Evolutionary conservation across 768 basidiomycete genomes (phyloP).

Genomic region (Lenzites betulinus): DNA sequence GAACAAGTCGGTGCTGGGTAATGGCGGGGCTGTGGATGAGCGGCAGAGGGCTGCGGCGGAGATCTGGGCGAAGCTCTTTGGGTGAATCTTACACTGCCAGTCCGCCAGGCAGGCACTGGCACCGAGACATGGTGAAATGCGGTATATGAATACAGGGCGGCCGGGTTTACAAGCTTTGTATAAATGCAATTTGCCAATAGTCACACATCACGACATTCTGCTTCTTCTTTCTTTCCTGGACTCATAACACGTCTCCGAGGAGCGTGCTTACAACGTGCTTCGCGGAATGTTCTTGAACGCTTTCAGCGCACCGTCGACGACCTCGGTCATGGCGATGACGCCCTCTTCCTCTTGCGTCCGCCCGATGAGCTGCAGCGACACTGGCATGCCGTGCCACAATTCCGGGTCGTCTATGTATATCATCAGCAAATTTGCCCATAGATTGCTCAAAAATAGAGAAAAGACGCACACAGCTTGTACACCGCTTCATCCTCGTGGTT

Average conservation of each 20-base stretch:
- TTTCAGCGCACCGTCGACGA: slow-evolving; percentile 43
- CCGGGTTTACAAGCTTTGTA: too few relatives aligned
- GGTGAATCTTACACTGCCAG: slow-evolving; percentile 20
- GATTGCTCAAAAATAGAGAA: neutral
- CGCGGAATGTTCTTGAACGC: slow-evolving; percentile 1
- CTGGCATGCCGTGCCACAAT: slow-evolving; percentile 46
- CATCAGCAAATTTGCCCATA: neutral
- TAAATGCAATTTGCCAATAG: too few relatives aligned
- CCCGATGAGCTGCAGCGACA: slow-evolving; percentile 51
- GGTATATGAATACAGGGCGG: too few relatives aligned
- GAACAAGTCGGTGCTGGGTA: slow-evolving; percentile 86
- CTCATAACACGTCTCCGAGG: too few relatives aligned
- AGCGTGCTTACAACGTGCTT: too few relatives aligned
- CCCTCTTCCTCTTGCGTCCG: slow-evolving; percentile 54
- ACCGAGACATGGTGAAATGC: too few relatives aligned
- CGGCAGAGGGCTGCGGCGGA: slow-evolving; percentile 54
- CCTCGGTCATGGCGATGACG: slow-evolving; percentile 49
- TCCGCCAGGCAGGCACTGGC: too few relatives aligned
- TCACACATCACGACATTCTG: too few relatives aligned
- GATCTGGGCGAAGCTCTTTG: slow-evolving; percentile 47
- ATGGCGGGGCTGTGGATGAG: slow-evolving; percentile 67
- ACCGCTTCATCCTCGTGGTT: slow-evolving; percentile 45
- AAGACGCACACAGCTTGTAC: slow-evolving; percentile 44
- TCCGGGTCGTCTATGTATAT: slow-evolving; percentile 43
- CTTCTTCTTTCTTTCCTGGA: too few relatives aligned